Conservation (phyloP, 371 early-diverging fungal genomes). For the Circinella umbellata region DNA sequence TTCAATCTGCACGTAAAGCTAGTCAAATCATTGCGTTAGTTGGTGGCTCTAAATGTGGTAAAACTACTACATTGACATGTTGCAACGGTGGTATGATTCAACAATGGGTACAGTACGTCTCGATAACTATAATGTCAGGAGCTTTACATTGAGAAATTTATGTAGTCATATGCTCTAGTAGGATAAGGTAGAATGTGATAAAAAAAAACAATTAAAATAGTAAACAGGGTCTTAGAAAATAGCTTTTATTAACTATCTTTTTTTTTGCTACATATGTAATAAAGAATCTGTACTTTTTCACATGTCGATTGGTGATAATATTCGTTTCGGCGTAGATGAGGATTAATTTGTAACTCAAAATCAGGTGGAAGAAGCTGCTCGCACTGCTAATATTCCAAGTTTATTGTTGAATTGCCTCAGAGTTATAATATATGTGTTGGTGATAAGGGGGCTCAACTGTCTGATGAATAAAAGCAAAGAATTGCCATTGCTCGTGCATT, state of each 20-base stretch:
- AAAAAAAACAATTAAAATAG: no score
- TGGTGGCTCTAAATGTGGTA: slow-evolving; percentile 59
- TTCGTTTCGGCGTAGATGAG: slow-evolving; percentile 67
- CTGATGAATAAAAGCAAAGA: slow-evolving; percentile 37
- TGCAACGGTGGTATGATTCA: slow-evolving; percentile 89
- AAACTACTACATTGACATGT: slow-evolving; percentile 81
- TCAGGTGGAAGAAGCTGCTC: slow-evolving; percentile 62
- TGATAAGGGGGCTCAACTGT: slow-evolving; percentile 68
- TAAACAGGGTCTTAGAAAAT: no score
- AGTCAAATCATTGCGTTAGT: slow-evolving; percentile 81
- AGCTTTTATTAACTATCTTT: no score
- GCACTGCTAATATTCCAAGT: slow-evolving; percentile 77
- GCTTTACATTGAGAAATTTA: slow-evolving; percentile 62
- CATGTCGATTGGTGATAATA: slow-evolving; percentile 80
- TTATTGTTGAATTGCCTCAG: slow-evolving; percentile 66
- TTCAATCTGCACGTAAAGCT: slow-evolving; percentile 69
- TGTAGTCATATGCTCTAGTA: slow-evolving; percentile 81
- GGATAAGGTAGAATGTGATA: no score
- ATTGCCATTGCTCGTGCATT: slow-evolving; percentile 60
- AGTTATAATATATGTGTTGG: slow-evolving; percentile 83
- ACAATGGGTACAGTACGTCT: slow-evolving; percentile 60
- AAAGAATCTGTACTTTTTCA: slow-evolving; percentile 87
- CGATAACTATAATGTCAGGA: slow-evolving; percentile 70
- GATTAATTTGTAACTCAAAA: slow-evolving; percentile 50
- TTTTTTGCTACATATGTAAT: no score